phyloP scores from a whole-genome alignment of 2,329 filamentous ascomycete species.

The Gnomoniopsis sp. region DNA sequence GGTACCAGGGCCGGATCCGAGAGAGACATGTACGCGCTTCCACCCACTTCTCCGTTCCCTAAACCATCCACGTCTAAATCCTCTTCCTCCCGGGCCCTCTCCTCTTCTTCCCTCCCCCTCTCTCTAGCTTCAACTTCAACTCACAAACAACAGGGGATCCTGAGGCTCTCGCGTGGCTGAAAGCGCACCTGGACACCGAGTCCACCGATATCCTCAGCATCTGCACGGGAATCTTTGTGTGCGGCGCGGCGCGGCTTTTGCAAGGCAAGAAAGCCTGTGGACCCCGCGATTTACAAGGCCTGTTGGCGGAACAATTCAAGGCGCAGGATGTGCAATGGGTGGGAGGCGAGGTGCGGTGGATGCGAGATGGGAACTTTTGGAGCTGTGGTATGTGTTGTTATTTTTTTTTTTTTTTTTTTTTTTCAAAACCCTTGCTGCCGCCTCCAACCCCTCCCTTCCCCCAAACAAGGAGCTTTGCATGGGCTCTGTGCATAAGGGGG shows the following conservation, averaged over 20 bases:
- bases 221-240: slow-evolving; percentile 48
- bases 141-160: slow-evolving; percentile 21
- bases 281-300: slow-evolving; percentile 40
- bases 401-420: neutral
- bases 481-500: too few relatives aligned
- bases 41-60: too few relatives aligned
- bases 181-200: slow-evolving; percentile 33
- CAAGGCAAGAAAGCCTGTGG: slow-evolving; percentile 44
- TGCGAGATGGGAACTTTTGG: slow-evolving; percentile 52
- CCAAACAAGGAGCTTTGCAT: neutral
- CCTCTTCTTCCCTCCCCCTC: neutral
- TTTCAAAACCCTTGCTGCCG: too few relatives aligned
- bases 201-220: slow-evolving; percentile 47
- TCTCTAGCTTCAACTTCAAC: too few relatives aligned
- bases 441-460: neutral
- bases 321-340: slow-evolving; percentile 33
- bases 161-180: slow-evolving; percentile 39
- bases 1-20: slow-evolving; percentile 48
- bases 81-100: too few relatives aligned
- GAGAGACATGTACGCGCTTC: slow-evolving; percentile 18
- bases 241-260: slow-evolving; percentile 45
- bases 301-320: slow-evolving; percentile 35
- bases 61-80: too few relatives aligned
- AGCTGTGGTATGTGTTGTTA: slow-evolving; percentile 48
- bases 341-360: slow-evolving; percentile 47